Evolutionary conservation across 2,329 filamentous ascomycete species (phyloP).

Genomic region (Lasiodiplodia hormozganensis): DNA sequence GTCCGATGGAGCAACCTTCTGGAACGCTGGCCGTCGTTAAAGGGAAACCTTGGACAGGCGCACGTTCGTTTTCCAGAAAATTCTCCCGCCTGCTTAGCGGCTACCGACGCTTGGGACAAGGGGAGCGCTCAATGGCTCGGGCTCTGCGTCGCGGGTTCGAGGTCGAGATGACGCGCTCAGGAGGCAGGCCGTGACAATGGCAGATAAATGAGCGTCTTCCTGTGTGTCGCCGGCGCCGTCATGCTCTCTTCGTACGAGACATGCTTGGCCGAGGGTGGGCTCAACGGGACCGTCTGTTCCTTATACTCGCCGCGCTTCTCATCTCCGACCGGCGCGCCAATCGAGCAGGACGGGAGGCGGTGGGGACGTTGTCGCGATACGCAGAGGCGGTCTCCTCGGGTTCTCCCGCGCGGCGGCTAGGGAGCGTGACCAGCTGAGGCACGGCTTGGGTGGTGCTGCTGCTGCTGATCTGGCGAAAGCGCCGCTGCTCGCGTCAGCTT

Average conservation of each 20-base stretch:
- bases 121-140: slow-evolving; percentile 11
- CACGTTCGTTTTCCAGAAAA: slow-evolving; percentile 30
- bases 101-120: slow-evolving; percentile 26
- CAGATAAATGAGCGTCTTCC: neutral
- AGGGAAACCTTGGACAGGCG: slow-evolving; percentile 23
- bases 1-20: slow-evolving; percentile 24
- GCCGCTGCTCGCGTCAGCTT: slow-evolving; percentile 25
- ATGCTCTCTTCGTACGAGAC: slow-evolving; percentile 18
- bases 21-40: slow-evolving; percentile 27
- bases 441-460: slow-evolving; percentile 11
- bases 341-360: slow-evolving; percentile 9
- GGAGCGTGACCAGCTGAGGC: slow-evolving; percentile 23
- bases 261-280: slow-evolving; percentile 3
- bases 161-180: slow-evolving; percentile 17
- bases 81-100: slow-evolving; percentile 27
- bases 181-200: slow-evolving; percentile 21
- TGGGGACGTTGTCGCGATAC: slow-evolving; percentile 25
- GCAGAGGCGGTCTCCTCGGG: slow-evolving; percentile 9
- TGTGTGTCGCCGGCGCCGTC: neutral
- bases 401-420: slow-evolving; percentile 22
- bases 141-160: slow-evolving; percentile 9
- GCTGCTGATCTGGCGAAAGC: slow-evolving; percentile 26
- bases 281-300: slow-evolving; percentile 15
- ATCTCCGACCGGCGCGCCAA: slow-evolving; percentile 25
- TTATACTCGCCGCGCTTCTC: slow-evolving; percentile 15